phyloP scores from a whole-genome alignment of 1,284 basidiomycete species.

The Serendipita sp. region DNA sequence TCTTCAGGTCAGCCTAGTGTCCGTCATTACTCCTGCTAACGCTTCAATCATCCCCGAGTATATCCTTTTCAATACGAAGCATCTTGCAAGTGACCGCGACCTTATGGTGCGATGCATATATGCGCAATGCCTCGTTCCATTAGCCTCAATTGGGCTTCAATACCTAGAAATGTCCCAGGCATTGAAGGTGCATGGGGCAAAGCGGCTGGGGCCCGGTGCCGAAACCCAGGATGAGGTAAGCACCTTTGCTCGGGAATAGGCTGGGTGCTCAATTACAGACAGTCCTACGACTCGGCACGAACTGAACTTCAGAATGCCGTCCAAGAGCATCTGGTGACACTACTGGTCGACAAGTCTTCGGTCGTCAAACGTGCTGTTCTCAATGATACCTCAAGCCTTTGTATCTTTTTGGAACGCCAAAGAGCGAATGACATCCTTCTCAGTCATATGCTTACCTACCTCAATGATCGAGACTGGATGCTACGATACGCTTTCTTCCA shows the following conservation, averaged over 20 bases:
- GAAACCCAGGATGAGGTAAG: constrained; percentile 56
- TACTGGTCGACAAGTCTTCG: constrained; percentile 35
- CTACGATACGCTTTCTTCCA: constrained; percentile 88
- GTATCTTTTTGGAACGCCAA: constrained; percentile 83
- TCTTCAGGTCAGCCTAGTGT: constrained; percentile 64
- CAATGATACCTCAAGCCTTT: constrained; percentile 71
- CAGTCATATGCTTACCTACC: constrained; percentile 96
- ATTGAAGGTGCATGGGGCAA: constrained; percentile 65
- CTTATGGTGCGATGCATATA: constrained; percentile 81
- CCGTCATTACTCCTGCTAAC: constrained; percentile 82
- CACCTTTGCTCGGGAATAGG: constrained; percentile 6
- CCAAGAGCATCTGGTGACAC: constrained; percentile 75
- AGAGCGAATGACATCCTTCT: constrained; percentile 90
- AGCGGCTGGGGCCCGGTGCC: constrained; percentile 46
- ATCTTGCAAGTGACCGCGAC: constrained; percentile 71
- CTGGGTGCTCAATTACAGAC: constrained; percentile 11
- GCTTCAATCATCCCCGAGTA: constrained; percentile 86
- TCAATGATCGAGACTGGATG: constrained; percentile 92
- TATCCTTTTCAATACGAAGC: constrained; percentile 79
- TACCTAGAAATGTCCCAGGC: constrained; percentile 90
- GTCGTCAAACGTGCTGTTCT: constrained; percentile 42
- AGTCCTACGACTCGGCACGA: constrained; percentile 81
- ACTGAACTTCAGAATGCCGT: constrained; percentile 75
- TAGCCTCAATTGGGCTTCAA: constrained; percentile 72
- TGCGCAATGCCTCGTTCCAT: constrained; percentile 71